These are phyloP conservation scores for Epichloe coenophiala DNA, from an alignment of 2,329 filamentous ascomycete genomes.

Conservation along the genomic window DNA sequence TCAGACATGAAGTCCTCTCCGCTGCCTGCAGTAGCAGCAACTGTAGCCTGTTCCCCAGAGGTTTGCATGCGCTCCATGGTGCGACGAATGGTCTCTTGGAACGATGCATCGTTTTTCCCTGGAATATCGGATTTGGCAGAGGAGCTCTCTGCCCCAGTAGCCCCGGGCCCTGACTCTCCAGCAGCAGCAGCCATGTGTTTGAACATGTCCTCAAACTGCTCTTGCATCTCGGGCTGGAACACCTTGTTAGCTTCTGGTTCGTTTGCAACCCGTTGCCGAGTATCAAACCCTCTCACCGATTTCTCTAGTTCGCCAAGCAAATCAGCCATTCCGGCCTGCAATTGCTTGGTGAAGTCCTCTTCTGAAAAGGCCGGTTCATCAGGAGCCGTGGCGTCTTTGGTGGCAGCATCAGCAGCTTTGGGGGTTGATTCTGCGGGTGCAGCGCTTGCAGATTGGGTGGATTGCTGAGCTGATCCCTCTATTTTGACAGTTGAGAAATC, in stretches of 20 bases:
- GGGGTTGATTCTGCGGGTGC: slow-evolving; percentile 20
- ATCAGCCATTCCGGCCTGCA: slow-evolving; percentile 84
- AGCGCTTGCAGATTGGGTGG: slow-evolving; percentile 11
- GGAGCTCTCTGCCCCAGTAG: slow-evolving; percentile 6
- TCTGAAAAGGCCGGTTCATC: slow-evolving; percentile 40
- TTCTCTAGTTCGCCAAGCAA: slow-evolving; percentile 59
- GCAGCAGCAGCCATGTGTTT: slow-evolving; percentile 50
- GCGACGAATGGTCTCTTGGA: slow-evolving; percentile 82
- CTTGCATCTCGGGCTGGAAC: slow-evolving; percentile 53
- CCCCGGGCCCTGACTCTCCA: slow-evolving; percentile 7
- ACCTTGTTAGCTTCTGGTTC: background rate
- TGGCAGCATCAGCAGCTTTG: slow-evolving; percentile 16
- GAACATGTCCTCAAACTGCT: slow-evolving; percentile 66
- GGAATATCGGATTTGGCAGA: slow-evolving; percentile 19
- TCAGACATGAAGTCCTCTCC: slow-evolving; percentile 78
- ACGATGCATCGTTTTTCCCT: slow-evolving; percentile 41
- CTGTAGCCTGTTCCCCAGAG: slow-evolving; percentile 74
- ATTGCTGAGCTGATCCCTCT: slow-evolving; percentile 10
- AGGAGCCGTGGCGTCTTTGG: slow-evolving; percentile 10
- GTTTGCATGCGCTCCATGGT: slow-evolving; percentile 96
- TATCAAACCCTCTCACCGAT: slow-evolving; percentile 29
- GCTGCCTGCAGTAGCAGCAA: slow-evolving; percentile 54
- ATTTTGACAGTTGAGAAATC: slow-evolving; percentile 64
- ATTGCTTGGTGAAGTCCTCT: slow-evolving; percentile 68
- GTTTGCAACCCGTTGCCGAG: background rate